These are phyloP conservation scores for Daldinia decipiens DNA, from an alignment of 495 filamentous ascomycete genomes.

Conservation along the genomic window DNA sequence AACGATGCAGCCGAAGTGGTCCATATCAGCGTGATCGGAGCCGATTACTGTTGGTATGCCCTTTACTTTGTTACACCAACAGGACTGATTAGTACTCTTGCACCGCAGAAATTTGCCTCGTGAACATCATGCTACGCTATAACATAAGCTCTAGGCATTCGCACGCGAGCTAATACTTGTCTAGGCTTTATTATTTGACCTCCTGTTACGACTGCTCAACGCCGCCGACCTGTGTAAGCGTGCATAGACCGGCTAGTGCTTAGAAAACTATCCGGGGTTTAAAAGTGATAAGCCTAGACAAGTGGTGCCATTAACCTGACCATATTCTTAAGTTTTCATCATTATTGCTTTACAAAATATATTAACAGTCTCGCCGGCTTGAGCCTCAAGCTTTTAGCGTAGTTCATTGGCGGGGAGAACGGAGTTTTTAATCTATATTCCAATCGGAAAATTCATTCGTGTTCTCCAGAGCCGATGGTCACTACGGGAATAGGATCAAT, in stretches of 20 bases:
- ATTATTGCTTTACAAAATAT: background rate
- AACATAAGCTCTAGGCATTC: conserved; percentile 26
- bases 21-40: conserved; percentile 37
- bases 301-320: conserved; percentile 3
- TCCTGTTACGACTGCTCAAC: conserved; percentile 1
- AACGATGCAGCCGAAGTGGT: conserved; percentile 9
- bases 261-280: background rate
- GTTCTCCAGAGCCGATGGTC: conserved; percentile 16
- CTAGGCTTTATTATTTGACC: background rate
- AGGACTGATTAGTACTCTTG: conserved; percentile 13
- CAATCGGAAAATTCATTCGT: conserved; percentile 41
- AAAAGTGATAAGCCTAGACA: background rate
- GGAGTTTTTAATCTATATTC: conserved; percentile 25
- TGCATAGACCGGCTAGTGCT: conserved; percentile 1
- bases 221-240: background rate
- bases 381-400: conserved; percentile 28
- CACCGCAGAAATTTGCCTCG: conserved; percentile 26
- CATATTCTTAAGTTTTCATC: background rate
- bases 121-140: conserved; percentile 22
- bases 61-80: conserved; percentile 14
- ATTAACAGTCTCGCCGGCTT: conserved; percentile 21
- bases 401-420: conserved; percentile 24
- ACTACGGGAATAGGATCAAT: conserved; percentile 13
- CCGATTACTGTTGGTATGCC: conserved; percentile 19
- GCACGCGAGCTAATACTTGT: conserved; percentile 27